Conservation (phyloP, 495 filamentous ascomycete species). For the Lasiosphaeria ovina region DNA sequence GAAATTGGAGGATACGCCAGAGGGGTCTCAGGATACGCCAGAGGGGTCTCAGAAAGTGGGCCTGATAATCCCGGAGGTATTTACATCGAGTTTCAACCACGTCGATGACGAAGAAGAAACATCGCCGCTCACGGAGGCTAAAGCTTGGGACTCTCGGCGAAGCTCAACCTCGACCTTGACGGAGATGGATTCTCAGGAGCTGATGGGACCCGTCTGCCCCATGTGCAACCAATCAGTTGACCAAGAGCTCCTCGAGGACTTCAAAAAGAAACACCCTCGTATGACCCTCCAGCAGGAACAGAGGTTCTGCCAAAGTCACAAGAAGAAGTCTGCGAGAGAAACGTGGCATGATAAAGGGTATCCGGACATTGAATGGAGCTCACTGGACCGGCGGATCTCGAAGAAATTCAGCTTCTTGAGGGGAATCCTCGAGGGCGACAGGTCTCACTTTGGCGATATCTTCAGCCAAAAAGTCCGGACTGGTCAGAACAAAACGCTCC, state of each 20-base stretch:
- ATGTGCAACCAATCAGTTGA: conserved; percentile 65
- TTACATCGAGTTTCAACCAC: conserved; percentile 12
- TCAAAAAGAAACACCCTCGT: conserved; percentile 42
- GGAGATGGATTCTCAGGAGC: background rate
- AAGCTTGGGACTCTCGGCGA: background rate
- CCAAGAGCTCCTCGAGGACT: conserved; percentile 44
- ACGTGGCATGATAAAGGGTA: conserved; percentile 67
- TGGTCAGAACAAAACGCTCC: conserved; percentile 60
- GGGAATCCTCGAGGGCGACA: conserved; percentile 55
- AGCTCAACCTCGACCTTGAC: background rate
- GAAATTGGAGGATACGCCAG: conserved; percentile 1
- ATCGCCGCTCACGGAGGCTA: background rate
- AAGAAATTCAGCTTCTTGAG: conserved; percentile 55
- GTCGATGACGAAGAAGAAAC: background rate
- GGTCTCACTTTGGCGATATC: conserved; percentile 61
- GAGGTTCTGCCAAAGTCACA: conserved; percentile 73
- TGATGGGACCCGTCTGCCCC: conserved; percentile 49
- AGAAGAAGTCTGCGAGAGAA: conserved; percentile 52
- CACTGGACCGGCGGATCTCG: conserved; percentile 61
- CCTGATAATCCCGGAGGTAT: conserved; percentile 17
- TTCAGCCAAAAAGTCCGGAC: conserved; percentile 57
- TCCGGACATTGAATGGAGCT: conserved; percentile 74
- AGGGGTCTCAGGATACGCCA: conserved; percentile 12
- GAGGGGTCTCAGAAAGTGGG: conserved; percentile 14
- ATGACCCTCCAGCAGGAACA: conserved; percentile 62